Evolutionary conservation across 2,329 filamentous ascomycete genomes (phyloP), one percentile per base, ranked within the genome.

Genomic region (Xylariaceae sp.): DNA sequence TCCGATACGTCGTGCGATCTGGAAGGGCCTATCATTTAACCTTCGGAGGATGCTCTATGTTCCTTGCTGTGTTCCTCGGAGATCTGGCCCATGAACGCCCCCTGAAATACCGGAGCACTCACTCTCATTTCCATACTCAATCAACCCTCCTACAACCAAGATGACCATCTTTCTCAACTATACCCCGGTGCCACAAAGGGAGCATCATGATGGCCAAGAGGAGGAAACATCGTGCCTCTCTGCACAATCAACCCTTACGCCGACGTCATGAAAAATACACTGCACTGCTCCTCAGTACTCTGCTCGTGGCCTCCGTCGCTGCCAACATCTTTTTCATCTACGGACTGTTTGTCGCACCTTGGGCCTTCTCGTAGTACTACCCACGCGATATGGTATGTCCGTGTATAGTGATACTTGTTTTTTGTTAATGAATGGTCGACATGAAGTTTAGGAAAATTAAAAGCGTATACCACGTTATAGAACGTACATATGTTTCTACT

Each of bases 351-450:
- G 19, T 47, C 12, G 46, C 12, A 35, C 44, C 46, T 14, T 54
- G 43, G 49, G 40, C 48, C 36, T 49, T 22, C 12, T 44, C 10
- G 29, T 47, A 21, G 41, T 44, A 7, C 22, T 53, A n/a, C 42
- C 50, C 14, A 47, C 50, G 11, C 42, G 37, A 35, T 51, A 43
- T 37, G 50, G 50, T 53, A 49, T 19, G 16, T 35, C n/a, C n/a
- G n/a, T n/a, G n/a, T n/a, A n/a, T n/a, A n/a, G n/a, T n/a, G n/a
- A n/a, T n/a, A n/a, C n/a, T n/a, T n/a, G n/a, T n/a, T n/a, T n/a
- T n/a, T n/a, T n/a, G n/a, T n/a, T n/a, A n/a, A n/a, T n/a, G n/a
- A n/a, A n/a, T n/a, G n/a, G n/a, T n/a, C n/a, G n/a, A n/a, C n/a
- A n/a, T n/a, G n/a, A n/a, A n/a, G n/a, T n/a, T n/a, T n/a, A n/a